Evolutionary conservation across 306 rosid species (phyloP), one percentile per base, ranked within the genome.

Genomic region (Cotoneaster glaucophyllus): DNA sequence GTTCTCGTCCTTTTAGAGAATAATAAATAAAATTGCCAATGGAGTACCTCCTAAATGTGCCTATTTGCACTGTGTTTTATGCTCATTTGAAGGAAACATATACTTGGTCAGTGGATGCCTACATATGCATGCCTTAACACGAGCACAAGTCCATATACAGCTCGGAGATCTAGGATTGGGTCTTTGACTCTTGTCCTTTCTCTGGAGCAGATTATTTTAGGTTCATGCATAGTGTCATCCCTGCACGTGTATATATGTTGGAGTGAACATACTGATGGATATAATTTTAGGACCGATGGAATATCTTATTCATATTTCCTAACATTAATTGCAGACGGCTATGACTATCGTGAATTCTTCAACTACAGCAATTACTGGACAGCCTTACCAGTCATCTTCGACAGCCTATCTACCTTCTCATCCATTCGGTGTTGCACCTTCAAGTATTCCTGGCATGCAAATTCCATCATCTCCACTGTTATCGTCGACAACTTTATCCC

Each of bases 261-360:
- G 41, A 37, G 62, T 70, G 32, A 19, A 28, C 59, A 4, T 69
- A 29, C 18, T 5, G 28, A 70, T 13, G 54, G 32, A 61, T 61
- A 61, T 61, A 32, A 71, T 29, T 34, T 54, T 25, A 32, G 24
- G 14, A n/a, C 12, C 37, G 31, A 12, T 25, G 14, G 6, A 28
- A 7, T 12, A 14, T 61, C 50, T 71, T 56, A n/a, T 72, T 72
- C 24, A 32, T 50, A 34, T 56, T 72, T 57, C 67, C 6, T 6
- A 2, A 57, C 17, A 37, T 58, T 80, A 14, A 74, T 78, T 88
- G 86, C 96, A 94, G 98, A 79, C 88, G 59, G 86, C 91, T 57
- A 71, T 80, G 77, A 80, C 74, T 74, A 71, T 80, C 50, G 83
- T 83, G 48, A 62, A 58, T 69, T 31, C 85, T 75, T 69, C 79